Conservation (phyloP, 2,329 filamentous ascomycete species). For the Pseudogymnoascus sp. region DNA sequence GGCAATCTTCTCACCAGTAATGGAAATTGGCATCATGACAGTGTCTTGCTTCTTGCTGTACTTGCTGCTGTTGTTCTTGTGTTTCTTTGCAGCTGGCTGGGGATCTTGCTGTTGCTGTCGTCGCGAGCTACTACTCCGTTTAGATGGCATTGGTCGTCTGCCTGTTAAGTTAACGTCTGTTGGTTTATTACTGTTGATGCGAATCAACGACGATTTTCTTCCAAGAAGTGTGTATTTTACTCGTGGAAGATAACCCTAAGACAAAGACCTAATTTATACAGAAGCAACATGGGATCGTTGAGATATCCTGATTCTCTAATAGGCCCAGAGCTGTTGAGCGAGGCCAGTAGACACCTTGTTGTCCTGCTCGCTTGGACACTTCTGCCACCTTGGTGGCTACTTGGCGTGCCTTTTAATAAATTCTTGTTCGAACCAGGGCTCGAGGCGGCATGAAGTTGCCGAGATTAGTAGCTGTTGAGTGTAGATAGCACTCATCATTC, state of each 20-base stretch:
- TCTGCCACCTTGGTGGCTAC: background rate
- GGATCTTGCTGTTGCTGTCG: background rate
- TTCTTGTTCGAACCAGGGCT: background rate
- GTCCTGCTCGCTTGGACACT: background rate
- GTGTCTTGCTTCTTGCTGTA: background rate
- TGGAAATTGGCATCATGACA: background rate
- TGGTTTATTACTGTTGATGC: background rate
- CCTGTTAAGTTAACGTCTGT: background rate
- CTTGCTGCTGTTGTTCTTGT: background rate
- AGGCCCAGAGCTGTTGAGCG: background rate
- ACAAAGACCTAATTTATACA: background rate
- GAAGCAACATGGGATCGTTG: background rate
- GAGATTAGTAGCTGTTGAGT: background rate
- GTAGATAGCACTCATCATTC: background rate
- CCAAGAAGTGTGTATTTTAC: background rate
- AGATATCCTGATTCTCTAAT: background rate
- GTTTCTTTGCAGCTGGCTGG: background rate
- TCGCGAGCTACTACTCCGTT: background rate
- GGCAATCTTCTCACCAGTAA: background rate
- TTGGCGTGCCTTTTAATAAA: background rate
- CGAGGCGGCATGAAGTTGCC: background rate
- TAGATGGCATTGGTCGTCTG: background rate
- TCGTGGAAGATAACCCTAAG: background rate
- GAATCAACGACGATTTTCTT: background rate
- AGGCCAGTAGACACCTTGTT: background rate